Base-by-base conservation (phyloP, 306 rosid genomes). In the Hippophae tibetana region DNA sequence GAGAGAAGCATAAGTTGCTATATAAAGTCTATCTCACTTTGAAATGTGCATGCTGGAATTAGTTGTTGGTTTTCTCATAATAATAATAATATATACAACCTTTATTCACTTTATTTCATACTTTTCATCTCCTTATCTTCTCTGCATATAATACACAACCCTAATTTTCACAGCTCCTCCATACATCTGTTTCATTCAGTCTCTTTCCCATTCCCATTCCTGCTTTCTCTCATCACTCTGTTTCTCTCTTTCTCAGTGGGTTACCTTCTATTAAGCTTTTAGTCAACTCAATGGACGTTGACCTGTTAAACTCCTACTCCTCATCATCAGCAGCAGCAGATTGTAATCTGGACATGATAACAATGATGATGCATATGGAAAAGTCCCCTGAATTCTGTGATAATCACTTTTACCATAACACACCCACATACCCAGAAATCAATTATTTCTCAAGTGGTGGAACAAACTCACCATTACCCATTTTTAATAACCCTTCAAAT, bases 281-380 rank as follows among this genome's bases (percentile, higher is more conserved):
- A 0, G 41, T 9, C 56, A 25, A 64, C 68, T 46, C 62, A 74
- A 82, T 85, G 94, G 88, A 89, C 46, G 73, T 69, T 60, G 94
- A 76, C 79, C 74, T 65, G 88, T 65, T 76, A 31, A 31, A 31
- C 38, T 31, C 38, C 38, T 18, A 18, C 23, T 31, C 38, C 38
- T 31, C 38, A 31, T 4, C 38, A 2, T 31, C 38, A 31, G 1
- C 38, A 31, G 38, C 38, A 31, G 38, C 38, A 31, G 38, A 31
- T 31, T 4, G 5, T 4, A 31, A 4, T 4, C 38, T 31, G 38
- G 38, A 31, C 38, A 31, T 31, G 38, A 31, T 31, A 71, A 50
- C 82, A 53, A 76, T 81, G 84, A 78, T 87, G 87, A 82, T 82
- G 93, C 93, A 83, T 58, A 78, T 81, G 82, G 89, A 83, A 43